A percentile compares a stretch with the other conserved stretches of the same genome.
These are phyloP conservation scores for Alternaria sp. DNA, from an alignment of 2,329 filamentous ascomycete genomes.

Conservation along the genomic window DNA sequence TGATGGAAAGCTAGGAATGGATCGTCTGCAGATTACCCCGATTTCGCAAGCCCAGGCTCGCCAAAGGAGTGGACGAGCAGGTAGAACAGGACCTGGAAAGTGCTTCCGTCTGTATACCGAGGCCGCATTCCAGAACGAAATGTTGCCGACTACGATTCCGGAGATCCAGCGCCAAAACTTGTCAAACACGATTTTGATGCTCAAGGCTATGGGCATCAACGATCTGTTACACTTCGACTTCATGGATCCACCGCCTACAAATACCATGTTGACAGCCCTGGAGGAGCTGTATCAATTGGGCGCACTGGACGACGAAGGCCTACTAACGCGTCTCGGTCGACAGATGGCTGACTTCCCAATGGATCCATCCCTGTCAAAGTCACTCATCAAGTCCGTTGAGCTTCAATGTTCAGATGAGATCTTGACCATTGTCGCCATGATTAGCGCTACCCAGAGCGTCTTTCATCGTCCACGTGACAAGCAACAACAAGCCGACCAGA, in stretches of 20 bases:
- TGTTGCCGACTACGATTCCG: slow-evolving; percentile 93
- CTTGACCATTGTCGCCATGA: slow-evolving; percentile 77
- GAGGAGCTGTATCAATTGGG: slow-evolving; percentile 94
- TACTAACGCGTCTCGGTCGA: slow-evolving; percentile 86
- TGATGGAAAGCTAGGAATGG: slow-evolving; percentile 97
- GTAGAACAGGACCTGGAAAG: slow-evolving; percentile 92
- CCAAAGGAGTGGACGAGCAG: slow-evolving; percentile 89
- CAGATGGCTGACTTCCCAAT: slow-evolving; percentile 99
- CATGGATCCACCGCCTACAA: slow-evolving; percentile 97
- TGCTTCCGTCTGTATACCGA: slow-evolving; percentile 91
- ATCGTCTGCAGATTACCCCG: slow-evolving; percentile 91
- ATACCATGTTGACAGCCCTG: slow-evolving; percentile 94
- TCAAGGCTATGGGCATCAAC: slow-evolving; percentile 99
- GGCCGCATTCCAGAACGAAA: slow-evolving; percentile 92
- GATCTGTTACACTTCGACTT: slow-evolving; percentile 97
- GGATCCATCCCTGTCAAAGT: slow-evolving; percentile 91
- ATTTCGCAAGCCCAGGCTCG: slow-evolving; percentile 97
- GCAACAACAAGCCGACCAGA: slow-evolving; percentile 93
- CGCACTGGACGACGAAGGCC: slow-evolving; percentile 91
- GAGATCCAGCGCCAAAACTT: slow-evolving; percentile 97
- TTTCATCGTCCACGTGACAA: slow-evolving; percentile 99
- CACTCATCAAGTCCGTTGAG: slow-evolving; percentile 85
- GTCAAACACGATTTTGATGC: slow-evolving; percentile 90
- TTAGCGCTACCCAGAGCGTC: slow-evolving; percentile 77
- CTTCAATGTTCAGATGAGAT: slow-evolving; percentile 92